Evolutionary conservation across 441 rosid species (phyloP).

Genomic region (Kokia cookei): DNA sequence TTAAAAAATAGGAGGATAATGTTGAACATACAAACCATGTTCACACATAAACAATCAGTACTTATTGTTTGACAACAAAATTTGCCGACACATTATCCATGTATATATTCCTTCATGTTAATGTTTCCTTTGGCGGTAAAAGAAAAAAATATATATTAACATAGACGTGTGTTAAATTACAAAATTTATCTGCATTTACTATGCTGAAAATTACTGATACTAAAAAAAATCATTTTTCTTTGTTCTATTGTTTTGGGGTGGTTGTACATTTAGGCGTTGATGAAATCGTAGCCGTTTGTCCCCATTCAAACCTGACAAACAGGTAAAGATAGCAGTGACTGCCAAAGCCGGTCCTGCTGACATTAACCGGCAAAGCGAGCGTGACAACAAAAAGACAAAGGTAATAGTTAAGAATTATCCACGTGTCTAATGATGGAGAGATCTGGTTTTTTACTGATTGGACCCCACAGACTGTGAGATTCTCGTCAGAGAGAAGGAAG

Average conservation of each 20-base stretch:
- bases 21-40: too few relatives aligned
- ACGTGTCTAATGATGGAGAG: slow-evolving; percentile 5
- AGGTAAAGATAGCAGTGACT: not conserved
- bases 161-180: too few relatives aligned
- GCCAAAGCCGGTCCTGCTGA: not conserved
- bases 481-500: slow-evolving; percentile 8
- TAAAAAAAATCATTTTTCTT: not conserved
- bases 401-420: not conserved
- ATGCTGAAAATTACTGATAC: not conserved
- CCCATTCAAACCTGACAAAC: not conserved
- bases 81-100: not conserved
- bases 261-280: not conserved
- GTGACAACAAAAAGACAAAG: slow-evolving; percentile 26
- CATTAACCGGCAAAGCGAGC: slow-evolving; percentile 13
- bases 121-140: too few relatives aligned
- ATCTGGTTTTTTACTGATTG: not conserved
- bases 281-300: slow-evolving; percentile 6
- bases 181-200: not conserved
- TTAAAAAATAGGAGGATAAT: too few relatives aligned
- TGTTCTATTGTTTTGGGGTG: not conserved
- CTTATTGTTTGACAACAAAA: not conserved
- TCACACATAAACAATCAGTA: too few relatives aligned
- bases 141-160: too few relatives aligned
- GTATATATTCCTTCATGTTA: too few relatives aligned
- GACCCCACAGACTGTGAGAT: not conserved